Evolutionary conservation across 139 green algal species (phyloP).

Genomic region (Chlorella sp.): DNA sequence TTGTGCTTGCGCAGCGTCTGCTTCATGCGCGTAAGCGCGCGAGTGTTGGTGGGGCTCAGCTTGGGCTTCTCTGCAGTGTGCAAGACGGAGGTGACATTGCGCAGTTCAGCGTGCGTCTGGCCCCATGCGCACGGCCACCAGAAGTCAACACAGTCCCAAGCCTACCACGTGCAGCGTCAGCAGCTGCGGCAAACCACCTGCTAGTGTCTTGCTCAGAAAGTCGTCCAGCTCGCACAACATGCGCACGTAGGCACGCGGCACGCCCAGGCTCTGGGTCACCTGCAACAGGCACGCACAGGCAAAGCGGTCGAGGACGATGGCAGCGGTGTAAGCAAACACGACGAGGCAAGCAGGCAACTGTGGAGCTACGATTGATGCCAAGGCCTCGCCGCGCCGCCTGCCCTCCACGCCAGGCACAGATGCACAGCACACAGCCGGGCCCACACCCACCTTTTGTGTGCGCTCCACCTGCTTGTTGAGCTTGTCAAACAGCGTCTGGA

Average conservation of each 20-base stretch:
- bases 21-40: constrained; percentile 96
- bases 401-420: not conserved
- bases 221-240: constrained; percentile 95
- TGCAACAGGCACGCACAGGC: not conserved
- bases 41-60: constrained; percentile 93
- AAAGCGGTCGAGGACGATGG: not conserved
- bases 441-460: constrained; percentile 59
- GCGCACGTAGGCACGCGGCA: constrained; percentile 87
- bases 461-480: constrained; percentile 99
- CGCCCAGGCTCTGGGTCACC: constrained; percentile 38
- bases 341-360: not conserved
- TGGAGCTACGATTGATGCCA: not conserved
- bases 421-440: not conserved
- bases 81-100: no score
- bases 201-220: constrained; percentile 81
- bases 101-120: no score
- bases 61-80: constrained; percentile 86
- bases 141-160: not conserved
- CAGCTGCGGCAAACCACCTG: constrained; percentile 48
- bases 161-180: not conserved
- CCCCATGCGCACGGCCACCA: constrained; percentile 32
- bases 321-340: not conserved
- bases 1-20: constrained; percentile 98
- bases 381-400: not conserved
- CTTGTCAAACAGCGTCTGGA: constrained; percentile 96